Evolutionary conservation across 2,329 filamentous ascomycete genomes (phyloP), one percentile per base, ranked within the genome.

Genomic region (Penicillium sp.): DNA sequence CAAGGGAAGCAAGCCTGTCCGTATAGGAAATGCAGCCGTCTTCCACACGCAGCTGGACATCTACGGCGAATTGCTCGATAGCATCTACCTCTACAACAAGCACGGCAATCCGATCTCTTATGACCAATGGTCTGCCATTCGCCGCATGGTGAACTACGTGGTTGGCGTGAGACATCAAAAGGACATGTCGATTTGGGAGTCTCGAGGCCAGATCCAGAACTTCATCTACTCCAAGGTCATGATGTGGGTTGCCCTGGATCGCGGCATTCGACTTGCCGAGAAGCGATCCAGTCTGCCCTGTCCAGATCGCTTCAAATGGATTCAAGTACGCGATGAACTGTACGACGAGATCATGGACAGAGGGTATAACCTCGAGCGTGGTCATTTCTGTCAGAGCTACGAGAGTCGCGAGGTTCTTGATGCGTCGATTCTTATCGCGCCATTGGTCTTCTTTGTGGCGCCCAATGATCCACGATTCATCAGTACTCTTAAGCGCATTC

Each of bases 131-230:
- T 81, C 87, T 43, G 82, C 85, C 3, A 84, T 93, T 27, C 83
- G 89, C 18, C 82, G 89, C 58, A 85, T 92, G 73, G 77, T 79
- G 39, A 88, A 92, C 69, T 89, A 90, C 66, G 87, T 91, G 39
- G 80, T 91, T 61, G 86, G 83, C 0, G 85, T 92, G 54, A 83
- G 87, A 71, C 76, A 87, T 57, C 77, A 87, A 44, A 85, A 86
- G 13, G 89, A 93, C 69, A 92, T 92, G 89, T 91, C 88, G 2
- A 93, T 92, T 67, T 92, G 89, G 90, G 90, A 93, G 72, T 89
- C 91, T 6, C 85, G 89, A 43, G 89, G 89, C 64, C 79, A 87
- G 68, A 89, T 89, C 70, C 89, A 92, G 73, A 85, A 91, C 69
- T 93, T 92, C 65, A 85, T 88, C 14, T 93, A 92, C 75, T 90